Evolutionary conservation across 106 monocot genomes (phyloP).

Genomic region (Triglochin maritima): DNA sequence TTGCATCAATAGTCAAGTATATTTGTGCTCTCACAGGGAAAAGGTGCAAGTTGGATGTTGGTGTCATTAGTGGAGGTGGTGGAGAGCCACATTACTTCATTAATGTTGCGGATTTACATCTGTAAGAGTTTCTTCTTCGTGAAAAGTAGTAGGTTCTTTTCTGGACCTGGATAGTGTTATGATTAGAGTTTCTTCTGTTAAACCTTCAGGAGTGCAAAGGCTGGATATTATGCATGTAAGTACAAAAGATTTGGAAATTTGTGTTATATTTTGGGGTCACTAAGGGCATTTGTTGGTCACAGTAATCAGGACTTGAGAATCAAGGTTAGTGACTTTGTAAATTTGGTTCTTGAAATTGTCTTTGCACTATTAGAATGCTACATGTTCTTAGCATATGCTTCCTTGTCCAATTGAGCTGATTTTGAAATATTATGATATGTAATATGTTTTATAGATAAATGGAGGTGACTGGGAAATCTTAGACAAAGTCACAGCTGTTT

Average conservation of each 20-base stretch:
- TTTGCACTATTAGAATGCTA: too few species aligned
- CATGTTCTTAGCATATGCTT: not conserved
- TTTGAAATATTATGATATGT: not conserved
- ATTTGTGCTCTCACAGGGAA: constrained; percentile 32
- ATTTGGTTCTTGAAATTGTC: not conserved
- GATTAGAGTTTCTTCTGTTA: not conserved
- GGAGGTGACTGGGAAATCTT: constrained; percentile 65
- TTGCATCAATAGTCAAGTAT: not conserved
- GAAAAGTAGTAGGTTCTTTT: not conserved
- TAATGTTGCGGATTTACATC: constrained; percentile 91
- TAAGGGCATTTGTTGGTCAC: constrained; percentile 85
- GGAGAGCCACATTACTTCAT: constrained; percentile 68
- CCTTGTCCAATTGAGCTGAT: too few species aligned
- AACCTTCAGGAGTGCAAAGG: constrained; percentile 81
- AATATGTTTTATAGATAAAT: constrained; percentile 37
- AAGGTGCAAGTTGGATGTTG: constrained; percentile 77
- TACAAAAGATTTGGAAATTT: constrained; percentile 93
- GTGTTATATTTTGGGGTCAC: constrained; percentile 86
- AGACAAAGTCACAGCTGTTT: constrained; percentile 70
- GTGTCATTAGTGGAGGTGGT: constrained; percentile 30
- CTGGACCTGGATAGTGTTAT: not conserved
- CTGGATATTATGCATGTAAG: constrained; percentile 77
- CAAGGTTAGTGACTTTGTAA: constrained; percentile 53
- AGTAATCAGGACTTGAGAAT: constrained; percentile 61
- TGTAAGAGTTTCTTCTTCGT: constrained; percentile 35